Base-by-base conservation (phyloP, 768 basidiomycete species). In the Pleurotus cornucopiae region DNA sequence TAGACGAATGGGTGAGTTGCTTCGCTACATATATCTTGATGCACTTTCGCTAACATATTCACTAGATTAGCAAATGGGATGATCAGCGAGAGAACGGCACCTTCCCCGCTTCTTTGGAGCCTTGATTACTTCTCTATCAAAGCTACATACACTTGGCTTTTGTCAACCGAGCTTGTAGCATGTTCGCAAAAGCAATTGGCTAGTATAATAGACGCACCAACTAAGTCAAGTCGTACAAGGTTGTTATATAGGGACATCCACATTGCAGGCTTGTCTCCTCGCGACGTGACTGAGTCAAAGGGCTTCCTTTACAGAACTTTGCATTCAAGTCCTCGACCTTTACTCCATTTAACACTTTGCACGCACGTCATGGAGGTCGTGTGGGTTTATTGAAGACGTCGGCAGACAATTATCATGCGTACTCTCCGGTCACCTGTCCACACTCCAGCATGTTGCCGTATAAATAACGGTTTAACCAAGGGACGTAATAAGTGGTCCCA, bases 41-140 rank as follows among this genome's bases (percentile, higher is more conserved):
- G 49, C 12, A 57, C 56, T 40, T 59, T 52, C 7, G n/a, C 7
- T 34, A 25, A 25, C 13, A 26, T 12, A 57, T 57, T 49, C 55
- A 44, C 13, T 67, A 94, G 96, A 85, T 88, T 69, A 67, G 76
- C 64, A 92, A 87, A 76, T 98, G 88, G 77, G 95, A 99, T 68
- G 95, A 96, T 55, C 94, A 98, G 73, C 85, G 95, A 69, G 94
- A 98, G 70, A 86, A 72, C 61, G 93, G 91, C 57, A 89, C 89
- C 18, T 97, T 97, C 85, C 91, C 94, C 34, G 90, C 91, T 9
- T 92, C 91, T 11, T 75, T 97, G 65, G 92, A 96, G 66, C 78
- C 78, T 56, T 80, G 65, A 71, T 63, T 57, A 11, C 14, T 20
- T 39, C 41, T n/a, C 51, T 53, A 23, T 12, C 18, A 21, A 40